Percentiles rank a stretch among this genome's conserved stretches.
phyloP scores from a whole-genome alignment of 2,329 filamentous ascomycete species.

The Samsoniella hepiali region DNA sequence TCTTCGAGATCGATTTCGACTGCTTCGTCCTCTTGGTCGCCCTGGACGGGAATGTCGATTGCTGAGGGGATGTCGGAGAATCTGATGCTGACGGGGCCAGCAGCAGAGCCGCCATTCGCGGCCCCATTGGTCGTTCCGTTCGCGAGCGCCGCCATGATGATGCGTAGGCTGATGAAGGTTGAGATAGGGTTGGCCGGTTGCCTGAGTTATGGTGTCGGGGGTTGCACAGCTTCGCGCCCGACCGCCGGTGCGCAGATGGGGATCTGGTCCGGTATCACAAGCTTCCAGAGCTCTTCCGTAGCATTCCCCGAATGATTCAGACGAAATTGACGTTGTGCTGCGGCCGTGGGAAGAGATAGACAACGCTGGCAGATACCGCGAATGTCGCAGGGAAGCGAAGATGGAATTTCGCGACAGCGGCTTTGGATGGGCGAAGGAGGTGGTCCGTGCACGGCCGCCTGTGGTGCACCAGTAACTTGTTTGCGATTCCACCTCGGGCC shows the following conservation, averaged over 20 bases:
- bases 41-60: conserved; percentile 64
- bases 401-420: conserved; percentile 19
- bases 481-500: not conserved
- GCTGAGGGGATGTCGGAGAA: conserved; percentile 63
- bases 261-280: not conserved
- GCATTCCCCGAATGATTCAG: not conserved
- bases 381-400: conserved; percentile 10
- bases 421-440: not conserved
- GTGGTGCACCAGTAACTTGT: not conserved
- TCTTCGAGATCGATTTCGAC: conserved; percentile 94
- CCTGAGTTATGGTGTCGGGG: not conserved
- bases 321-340: conserved; percentile 11
- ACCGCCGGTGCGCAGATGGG: conserved; percentile 4
- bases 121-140: conserved; percentile 46
- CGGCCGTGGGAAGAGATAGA: not conserved
- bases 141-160: conserved; percentile 40
- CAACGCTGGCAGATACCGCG: conserved; percentile 8
- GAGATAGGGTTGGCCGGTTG: not conserved
- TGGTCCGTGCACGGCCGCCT: conserved; percentile 18
- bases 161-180: not conserved
- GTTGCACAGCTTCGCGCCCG: conserved; percentile 15
- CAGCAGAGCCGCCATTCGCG: conserved; percentile 36
- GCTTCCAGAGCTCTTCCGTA: not conserved
- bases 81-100: conserved; percentile 48
- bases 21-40: conserved; percentile 64